Percentiles rank a stretch among this genome's conserved stretches.
These are phyloP conservation scores for Lactarius quietus DNA, from an alignment of 768 basidiomycete species.

Conservation along the genomic window DNA sequence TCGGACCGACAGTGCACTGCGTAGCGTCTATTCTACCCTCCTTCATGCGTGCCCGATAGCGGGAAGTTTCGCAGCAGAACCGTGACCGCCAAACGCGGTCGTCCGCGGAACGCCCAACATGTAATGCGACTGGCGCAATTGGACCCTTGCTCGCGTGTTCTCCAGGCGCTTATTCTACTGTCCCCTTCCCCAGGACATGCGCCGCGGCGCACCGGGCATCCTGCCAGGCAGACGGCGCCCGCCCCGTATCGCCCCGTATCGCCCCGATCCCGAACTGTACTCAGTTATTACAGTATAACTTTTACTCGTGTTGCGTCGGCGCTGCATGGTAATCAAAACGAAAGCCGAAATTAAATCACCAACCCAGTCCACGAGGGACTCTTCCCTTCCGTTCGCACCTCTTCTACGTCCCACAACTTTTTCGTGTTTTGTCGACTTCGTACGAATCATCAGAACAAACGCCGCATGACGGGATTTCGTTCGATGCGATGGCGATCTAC, in stretches of 20 bases:
- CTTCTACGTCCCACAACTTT: not conserved
- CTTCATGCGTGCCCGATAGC: too few relatives aligned
- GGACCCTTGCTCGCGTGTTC: not conserved
- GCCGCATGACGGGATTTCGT: not conserved
- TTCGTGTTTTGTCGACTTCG: not conserved
- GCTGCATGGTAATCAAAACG: not conserved
- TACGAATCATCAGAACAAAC: not conserved
- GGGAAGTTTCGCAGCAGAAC: not conserved
- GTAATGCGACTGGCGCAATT: not conserved
- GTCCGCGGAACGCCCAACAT: not conserved
- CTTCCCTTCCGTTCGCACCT: too few relatives aligned
- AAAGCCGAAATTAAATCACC: not conserved
- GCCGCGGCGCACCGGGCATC: not conserved
- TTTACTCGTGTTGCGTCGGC: not conserved
- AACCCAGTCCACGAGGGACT: not conserved
- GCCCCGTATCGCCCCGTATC: not conserved
- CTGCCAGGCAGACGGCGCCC: not conserved
- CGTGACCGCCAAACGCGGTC: not conserved
- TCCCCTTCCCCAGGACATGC: not conserved
- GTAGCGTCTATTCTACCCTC: not conserved
- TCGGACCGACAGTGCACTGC: not conserved
- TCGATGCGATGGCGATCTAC: not conserved
- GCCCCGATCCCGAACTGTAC: not conserved
- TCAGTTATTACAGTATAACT: too few relatives aligned
- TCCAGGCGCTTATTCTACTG: not conserved